A percentile compares a stretch with the other conserved stretches of the same genome.
phyloP scores from a whole-genome alignment of 495 filamentous ascomycete genomes.

The Thozetella sp. region DNA sequence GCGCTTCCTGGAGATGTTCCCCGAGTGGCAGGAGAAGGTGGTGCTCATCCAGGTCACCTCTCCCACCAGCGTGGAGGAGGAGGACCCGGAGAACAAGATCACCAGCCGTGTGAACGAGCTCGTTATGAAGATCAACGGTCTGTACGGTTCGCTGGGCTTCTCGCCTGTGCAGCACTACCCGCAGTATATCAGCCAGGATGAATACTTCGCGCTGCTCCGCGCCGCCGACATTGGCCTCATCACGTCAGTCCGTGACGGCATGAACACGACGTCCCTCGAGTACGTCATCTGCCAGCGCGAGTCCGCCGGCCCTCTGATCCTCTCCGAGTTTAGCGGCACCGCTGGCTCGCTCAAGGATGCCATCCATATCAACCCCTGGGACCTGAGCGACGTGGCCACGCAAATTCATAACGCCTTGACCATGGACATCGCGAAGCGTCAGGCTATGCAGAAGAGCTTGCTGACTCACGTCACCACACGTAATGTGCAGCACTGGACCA shows the following conservation, averaged over 20 bases:
- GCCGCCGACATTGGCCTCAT: conserved; percentile 88
- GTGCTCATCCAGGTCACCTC: conserved; percentile 94
- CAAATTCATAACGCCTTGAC: conserved; percentile 77
- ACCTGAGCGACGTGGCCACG: conserved; percentile 76
- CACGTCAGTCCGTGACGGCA: conserved; percentile 89
- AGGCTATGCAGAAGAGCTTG: conserved; percentile 60
- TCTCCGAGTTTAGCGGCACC: conserved; percentile 95
- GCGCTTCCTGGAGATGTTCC: conserved; percentile 82
- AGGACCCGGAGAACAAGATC: conserved; percentile 71
- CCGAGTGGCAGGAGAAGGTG: conserved; percentile 88
- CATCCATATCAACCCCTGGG: conserved; percentile 95
- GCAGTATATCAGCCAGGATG: conserved; percentile 81
- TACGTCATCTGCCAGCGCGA: conserved; percentile 90
- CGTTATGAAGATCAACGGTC: conserved; percentile 86
- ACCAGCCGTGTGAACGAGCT: conserved; percentile 84
- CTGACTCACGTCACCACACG: conserved; percentile 81
- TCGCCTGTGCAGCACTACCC: conserved; percentile 90
- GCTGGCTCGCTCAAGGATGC: conserved; percentile 82
- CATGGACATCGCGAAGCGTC: conserved; percentile 66
- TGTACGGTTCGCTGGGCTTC: conserved; percentile 81
- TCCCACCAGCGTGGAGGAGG: conserved; percentile 76
- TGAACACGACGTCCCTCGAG: conserved; percentile 95
- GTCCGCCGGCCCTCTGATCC: conserved; percentile 80
- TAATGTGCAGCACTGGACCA: conserved; percentile 82
- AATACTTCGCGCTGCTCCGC: conserved; percentile 90